Evolutionary conservation across 2,329 filamentous ascomycete species (phyloP).

Genomic region (Paramyrothecium roridum): DNA sequence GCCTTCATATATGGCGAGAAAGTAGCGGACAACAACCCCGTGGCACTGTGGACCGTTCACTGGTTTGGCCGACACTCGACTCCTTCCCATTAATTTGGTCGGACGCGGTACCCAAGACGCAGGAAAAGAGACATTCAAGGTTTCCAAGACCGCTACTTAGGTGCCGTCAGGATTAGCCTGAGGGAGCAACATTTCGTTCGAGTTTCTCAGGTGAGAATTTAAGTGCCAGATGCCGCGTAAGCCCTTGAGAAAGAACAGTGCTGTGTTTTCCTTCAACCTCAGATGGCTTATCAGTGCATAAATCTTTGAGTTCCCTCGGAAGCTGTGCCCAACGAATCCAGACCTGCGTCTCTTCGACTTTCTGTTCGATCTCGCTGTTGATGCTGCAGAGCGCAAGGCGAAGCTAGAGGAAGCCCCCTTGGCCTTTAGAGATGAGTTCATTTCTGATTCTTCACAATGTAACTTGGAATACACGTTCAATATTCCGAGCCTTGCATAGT

Average conservation of each 20-base stretch:
- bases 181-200: background rate
- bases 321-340: background rate
- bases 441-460: background rate
- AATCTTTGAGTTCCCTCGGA: background rate
- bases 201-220: background rate
- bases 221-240: too few species aligned
- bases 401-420: background rate
- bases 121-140: too few species aligned
- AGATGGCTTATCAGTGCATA: background rate
- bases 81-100: too few species aligned
- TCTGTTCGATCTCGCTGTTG: background rate
- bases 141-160: too few species aligned
- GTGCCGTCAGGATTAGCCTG: too few species aligned
- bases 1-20: too few species aligned
- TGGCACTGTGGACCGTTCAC: too few species aligned
- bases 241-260: background rate
- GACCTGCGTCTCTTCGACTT: background rate
- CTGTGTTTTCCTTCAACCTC: background rate
- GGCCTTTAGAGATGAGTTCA: background rate
- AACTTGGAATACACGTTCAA: too few species aligned
- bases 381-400: background rate
- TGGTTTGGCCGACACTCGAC: too few species aligned
- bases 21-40: too few species aligned
- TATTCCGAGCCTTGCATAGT: background rate
- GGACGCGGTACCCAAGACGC: too few species aligned